phyloP scores from a whole-genome alignment of 805 yeast genomes.

The Candida khao-thaluensis region DNA sequence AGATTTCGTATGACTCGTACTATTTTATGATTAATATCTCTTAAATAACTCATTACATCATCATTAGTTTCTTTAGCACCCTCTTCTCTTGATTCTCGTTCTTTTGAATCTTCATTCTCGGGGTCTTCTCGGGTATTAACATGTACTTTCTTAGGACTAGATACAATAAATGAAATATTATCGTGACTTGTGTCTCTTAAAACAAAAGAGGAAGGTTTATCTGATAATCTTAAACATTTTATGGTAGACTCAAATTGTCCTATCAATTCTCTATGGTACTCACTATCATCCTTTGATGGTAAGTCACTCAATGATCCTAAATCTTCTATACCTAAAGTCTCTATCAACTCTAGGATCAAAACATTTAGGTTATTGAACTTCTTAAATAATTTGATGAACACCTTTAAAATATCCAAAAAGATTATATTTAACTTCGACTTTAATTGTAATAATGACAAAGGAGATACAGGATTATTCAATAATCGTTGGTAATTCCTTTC shows the following conservation, averaged over 20 bases:
- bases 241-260: conserved; percentile 31
- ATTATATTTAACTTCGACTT: conserved; percentile 33
- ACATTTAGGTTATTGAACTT: conserved; percentile 29
- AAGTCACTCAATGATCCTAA: conserved; percentile 21
- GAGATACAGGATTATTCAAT: conserved; percentile 23
- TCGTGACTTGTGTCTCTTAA: conserved; percentile 11
- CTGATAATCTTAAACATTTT: conserved; percentile 20
- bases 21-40: conserved; percentile 38
- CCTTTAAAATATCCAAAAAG: conserved; percentile 35
- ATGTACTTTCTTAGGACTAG: conserved; percentile 28
- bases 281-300: conserved; percentile 33
- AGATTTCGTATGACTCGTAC: conserved; percentile 35
- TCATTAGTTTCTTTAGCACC: conserved; percentile 5
- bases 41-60: conserved; percentile 24
- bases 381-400: conserved; percentile 30
- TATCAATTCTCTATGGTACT: conserved; percentile 27
- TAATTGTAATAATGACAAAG: conserved; percentile 29
- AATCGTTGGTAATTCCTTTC: conserved; percentile 27
- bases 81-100: too few relatives aligned
- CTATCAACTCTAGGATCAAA: conserved; percentile 27
- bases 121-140: conserved; percentile 7
- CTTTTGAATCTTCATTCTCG: neutral
- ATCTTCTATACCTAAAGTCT: conserved; percentile 25
- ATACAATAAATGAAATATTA: conserved; percentile 23
- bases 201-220: conserved; percentile 9